Conservation (phyloP, 2,329 filamentous ascomycete species). For the Cordyceps militaris region DNA sequence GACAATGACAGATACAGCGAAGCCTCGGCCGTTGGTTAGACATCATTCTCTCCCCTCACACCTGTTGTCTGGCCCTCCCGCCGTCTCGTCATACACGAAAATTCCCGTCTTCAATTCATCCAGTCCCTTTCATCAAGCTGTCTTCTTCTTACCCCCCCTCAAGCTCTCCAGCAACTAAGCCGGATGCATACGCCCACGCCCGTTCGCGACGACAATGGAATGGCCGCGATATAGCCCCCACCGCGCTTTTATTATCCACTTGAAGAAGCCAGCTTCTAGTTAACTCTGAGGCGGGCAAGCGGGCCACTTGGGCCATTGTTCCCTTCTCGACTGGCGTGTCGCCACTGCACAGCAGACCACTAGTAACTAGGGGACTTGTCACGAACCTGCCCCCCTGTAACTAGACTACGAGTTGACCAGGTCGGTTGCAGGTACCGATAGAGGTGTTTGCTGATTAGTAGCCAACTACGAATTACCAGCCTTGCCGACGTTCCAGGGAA, state of each 20-base stretch:
- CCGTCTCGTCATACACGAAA: not conserved
- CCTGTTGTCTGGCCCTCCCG: not conserved
- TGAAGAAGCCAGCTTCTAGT: not conserved
- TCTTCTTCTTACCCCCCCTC: not conserved
- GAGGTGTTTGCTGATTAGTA: not conserved
- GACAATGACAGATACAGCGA: not conserved
- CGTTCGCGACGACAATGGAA: conserved; percentile 1
- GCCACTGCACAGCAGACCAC: not conserved
- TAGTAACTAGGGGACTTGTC: not conserved
- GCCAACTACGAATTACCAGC: not conserved
- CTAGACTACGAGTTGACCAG: not conserved
- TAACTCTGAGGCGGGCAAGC: no score
- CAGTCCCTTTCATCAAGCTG: not conserved
- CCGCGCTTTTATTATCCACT: not conserved
- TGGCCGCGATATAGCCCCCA: conserved; percentile 6
- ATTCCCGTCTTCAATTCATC: not conserved
- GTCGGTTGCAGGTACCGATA: not conserved
- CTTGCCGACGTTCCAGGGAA: not conserved
- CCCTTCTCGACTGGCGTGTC: not conserved
- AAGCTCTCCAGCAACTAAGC: not conserved
- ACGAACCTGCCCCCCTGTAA: not conserved
- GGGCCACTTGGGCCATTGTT: not conserved
- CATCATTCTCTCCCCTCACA: not conserved
- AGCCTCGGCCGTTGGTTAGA: not conserved
- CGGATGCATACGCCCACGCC: not conserved